Conservation (phyloP, 1,284 basidiomycete species). For the Clitocybe nebularis region DNA sequence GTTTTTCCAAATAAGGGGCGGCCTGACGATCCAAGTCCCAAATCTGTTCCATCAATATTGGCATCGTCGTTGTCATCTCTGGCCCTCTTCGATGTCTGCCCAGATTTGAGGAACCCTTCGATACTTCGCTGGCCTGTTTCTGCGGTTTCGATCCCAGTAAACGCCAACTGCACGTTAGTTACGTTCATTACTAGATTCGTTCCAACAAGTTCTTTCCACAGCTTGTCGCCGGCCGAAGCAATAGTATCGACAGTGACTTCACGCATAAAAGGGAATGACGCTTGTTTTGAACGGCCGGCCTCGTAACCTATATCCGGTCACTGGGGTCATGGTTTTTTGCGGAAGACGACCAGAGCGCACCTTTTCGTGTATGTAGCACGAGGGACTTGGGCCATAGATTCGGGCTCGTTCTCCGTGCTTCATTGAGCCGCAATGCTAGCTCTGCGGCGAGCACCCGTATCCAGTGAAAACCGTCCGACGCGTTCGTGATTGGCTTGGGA, state of each 20-base stretch:
- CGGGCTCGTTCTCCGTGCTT: constrained; percentile 70
- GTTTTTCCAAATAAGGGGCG: too few relatives aligned
- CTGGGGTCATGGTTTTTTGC: too few relatives aligned
- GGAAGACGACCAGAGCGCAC: constrained; percentile 30
- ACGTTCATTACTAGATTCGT: constrained; percentile 58
- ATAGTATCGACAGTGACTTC: constrained; percentile 78
- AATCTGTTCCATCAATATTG: constrained; percentile 1
- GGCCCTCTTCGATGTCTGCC: constrained; percentile 27
- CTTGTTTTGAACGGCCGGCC: constrained; percentile 71
- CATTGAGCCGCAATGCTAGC: constrained; percentile 78
- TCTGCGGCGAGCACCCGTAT: constrained; percentile 88
- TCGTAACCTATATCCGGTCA: too few relatives aligned
- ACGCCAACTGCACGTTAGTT: constrained; percentile 72
- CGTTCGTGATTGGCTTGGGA: constrained; percentile 68
- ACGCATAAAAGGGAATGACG: constrained; percentile 75
- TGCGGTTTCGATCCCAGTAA: constrained; percentile 77
- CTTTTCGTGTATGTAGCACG: constrained; percentile 72
- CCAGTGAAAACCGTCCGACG: constrained; percentile 84
- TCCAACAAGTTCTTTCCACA: constrained; percentile 83
- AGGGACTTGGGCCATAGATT: constrained; percentile 93
- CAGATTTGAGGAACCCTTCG: constrained; percentile 72
- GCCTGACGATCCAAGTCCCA: constrained; percentile 2
- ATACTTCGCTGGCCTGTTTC: constrained; percentile 86
- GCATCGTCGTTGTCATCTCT: constrained; percentile 19
- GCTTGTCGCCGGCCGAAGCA: constrained; percentile 71